These are phyloP conservation scores for Verticillium zaregamsianum DNA, from an alignment of 2,329 filamentous ascomycete species.

Conservation along the genomic window DNA sequence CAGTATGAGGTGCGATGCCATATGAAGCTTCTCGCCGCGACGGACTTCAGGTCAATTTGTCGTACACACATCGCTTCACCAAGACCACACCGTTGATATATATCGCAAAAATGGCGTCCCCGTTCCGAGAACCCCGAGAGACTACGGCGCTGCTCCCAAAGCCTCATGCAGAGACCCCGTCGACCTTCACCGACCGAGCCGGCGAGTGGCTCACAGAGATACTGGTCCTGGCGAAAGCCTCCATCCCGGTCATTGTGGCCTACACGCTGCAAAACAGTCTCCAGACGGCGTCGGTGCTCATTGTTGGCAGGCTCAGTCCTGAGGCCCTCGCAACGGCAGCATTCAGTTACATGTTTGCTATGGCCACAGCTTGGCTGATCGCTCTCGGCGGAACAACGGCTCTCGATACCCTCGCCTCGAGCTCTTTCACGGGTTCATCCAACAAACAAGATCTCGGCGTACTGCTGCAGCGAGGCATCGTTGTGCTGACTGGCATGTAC, in stretches of 20 bases:
- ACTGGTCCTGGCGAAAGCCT: conserved; percentile 62
- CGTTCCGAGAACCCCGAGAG: conserved; percentile 8
- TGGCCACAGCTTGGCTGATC: conserved; percentile 84
- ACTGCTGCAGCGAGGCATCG: conserved; percentile 70
- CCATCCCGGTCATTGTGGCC: conserved; percentile 74
- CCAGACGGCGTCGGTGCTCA: conserved; percentile 76
- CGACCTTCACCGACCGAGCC: background rate
- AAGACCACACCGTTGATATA: background rate
- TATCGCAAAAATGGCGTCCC: background rate
- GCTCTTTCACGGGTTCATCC: conserved; percentile 74
- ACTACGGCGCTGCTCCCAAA: conserved; percentile 12
- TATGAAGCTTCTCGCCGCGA: background rate
- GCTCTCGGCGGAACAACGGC: conserved; percentile 82
- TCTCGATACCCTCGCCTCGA: conserved; percentile 79
- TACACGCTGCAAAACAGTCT: conserved; percentile 84
- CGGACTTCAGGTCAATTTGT: background rate
- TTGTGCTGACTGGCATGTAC: conserved; percentile 71
- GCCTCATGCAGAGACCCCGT: background rate
- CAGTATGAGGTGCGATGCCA: background rate
- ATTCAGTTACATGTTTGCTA: conserved; percentile 92
- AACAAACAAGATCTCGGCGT: conserved; percentile 76
- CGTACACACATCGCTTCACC: background rate
- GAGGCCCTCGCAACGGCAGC: conserved; percentile 78
- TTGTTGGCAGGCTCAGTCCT: conserved; percentile 74
- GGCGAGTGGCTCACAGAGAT: conserved; percentile 45